These are phyloP conservation scores for Claviceps monticola DNA, from an alignment of 2,329 filamentous ascomycete genomes.

Conservation along the genomic window DNA sequence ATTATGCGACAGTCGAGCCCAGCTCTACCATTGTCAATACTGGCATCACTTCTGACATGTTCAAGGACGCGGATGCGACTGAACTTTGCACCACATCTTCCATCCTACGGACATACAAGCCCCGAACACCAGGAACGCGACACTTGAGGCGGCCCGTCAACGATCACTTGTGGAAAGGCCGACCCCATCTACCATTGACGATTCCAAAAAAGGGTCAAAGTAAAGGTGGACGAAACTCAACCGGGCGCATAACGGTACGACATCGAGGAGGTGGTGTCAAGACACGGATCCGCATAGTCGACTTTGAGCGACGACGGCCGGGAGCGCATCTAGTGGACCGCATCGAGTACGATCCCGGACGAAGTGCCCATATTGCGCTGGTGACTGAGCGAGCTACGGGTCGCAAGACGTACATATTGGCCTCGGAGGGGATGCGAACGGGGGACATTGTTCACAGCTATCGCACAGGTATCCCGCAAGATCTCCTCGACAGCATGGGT, in stretches of 20 bases:
- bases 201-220: slow-evolving; percentile 84
- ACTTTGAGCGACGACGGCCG: slow-evolving; percentile 66
- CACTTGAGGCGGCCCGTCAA: slow-evolving; percentile 89
- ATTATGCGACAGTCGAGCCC: slow-evolving; percentile 17
- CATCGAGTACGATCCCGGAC: slow-evolving; percentile 90
- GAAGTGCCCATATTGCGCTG: slow-evolving; percentile 85
- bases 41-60: slow-evolving; percentile 10
- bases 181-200: slow-evolving; percentile 70
- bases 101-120: slow-evolving; percentile 74
- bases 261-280: slow-evolving; percentile 89
- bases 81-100: slow-evolving; percentile 19
- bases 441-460: slow-evolving; percentile 91
- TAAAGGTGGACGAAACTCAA: slow-evolving; percentile 85
- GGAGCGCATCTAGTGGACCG: slow-evolving; percentile 83
- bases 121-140: slow-evolving; percentile 79
- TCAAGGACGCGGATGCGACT: slow-evolving; percentile 4
- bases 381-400: slow-evolving; percentile 61
- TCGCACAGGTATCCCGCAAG: slow-evolving; percentile 72
- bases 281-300: slow-evolving; percentile 79
- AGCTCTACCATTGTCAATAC: slow-evolving; percentile 9
- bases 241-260: slow-evolving; percentile 71
- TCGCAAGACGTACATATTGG: slow-evolving; percentile 79
- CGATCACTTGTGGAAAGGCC: slow-evolving; percentile 91
- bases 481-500: slow-evolving; percentile 83
- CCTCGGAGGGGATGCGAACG: slow-evolving; percentile 84